phyloP scores from a whole-genome alignment of 495 filamentous ascomycete genomes.

The Penicillium steckii region DNA sequence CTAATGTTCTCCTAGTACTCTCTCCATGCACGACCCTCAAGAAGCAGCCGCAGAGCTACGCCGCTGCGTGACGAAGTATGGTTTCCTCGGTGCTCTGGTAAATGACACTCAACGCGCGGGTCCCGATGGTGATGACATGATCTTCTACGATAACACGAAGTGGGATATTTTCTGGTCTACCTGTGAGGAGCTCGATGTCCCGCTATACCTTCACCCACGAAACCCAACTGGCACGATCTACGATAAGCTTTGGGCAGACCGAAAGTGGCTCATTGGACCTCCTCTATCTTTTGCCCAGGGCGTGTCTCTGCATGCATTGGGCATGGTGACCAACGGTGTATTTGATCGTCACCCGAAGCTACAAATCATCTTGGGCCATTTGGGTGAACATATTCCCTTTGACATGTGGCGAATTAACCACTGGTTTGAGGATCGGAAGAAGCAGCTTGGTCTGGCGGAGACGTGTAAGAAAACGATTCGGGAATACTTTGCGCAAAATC shows the following conservation, averaged over 20 bases:
- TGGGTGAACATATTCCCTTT: slow-evolving; percentile 65
- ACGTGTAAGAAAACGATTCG: slow-evolving; percentile 52
- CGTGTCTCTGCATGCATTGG: slow-evolving; percentile 49
- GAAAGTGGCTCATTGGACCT: slow-evolving; percentile 48
- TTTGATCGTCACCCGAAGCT: slow-evolving; percentile 51
- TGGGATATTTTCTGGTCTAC: slow-evolving; percentile 60
- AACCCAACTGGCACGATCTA: slow-evolving; percentile 48
- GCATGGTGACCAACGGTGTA: slow-evolving; percentile 53
- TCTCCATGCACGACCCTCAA: slow-evolving; percentile 55
- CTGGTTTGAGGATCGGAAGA: slow-evolving; percentile 53
- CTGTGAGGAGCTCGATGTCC: slow-evolving; percentile 57
- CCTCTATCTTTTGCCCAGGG: slow-evolving; percentile 49
- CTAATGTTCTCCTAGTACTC: slow-evolving; percentile 24
- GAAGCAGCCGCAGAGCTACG: slow-evolving; percentile 55
- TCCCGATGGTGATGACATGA: slow-evolving; percentile 50
- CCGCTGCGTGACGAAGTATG: slow-evolving; percentile 53
- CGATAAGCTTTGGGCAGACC: slow-evolving; percentile 49
- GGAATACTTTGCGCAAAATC: slow-evolving; percentile 58
- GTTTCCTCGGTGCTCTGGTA: slow-evolving; percentile 58
- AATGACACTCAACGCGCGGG: slow-evolving; percentile 57
- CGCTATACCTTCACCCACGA: slow-evolving; percentile 61
- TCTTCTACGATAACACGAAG: slow-evolving; percentile 57
- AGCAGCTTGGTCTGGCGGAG: slow-evolving; percentile 40
- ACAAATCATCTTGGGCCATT: slow-evolving; percentile 65
- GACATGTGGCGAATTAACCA: slow-evolving; percentile 62